Evolutionary conservation across 768 basidiomycete genomes (phyloP).

Genomic region (Hirschioporus abietinus): DNA sequence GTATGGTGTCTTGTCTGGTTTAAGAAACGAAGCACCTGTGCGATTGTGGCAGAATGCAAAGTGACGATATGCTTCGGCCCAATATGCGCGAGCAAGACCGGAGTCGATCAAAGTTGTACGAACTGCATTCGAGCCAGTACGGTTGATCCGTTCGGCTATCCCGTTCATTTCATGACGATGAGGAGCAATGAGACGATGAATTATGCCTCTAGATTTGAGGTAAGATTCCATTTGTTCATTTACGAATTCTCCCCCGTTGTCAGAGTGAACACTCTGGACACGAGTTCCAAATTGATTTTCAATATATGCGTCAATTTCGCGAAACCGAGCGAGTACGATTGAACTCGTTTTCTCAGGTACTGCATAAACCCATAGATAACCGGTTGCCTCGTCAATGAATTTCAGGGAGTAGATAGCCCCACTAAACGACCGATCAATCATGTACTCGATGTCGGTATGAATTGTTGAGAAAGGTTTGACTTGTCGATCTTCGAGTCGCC

Average conservation of each 20-base stretch:
- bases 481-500: background rate
- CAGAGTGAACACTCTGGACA: slow-evolving; percentile 14
- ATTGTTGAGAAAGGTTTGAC: background rate
- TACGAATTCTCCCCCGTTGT: slow-evolving; percentile 26
- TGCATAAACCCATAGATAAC: slow-evolving; percentile 3
- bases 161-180: slow-evolving; percentile 29
- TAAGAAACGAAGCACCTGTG: background rate
- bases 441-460: background rate
- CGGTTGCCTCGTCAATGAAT: background rate
- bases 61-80: slow-evolving; percentile 6
- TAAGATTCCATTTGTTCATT: slow-evolving; percentile 18
- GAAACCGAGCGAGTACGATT: background rate
- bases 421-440: background rate
- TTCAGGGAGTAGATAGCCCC: background rate
- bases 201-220: slow-evolving; percentile 19
- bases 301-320: background rate
- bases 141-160: slow-evolving; percentile 23
- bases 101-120: slow-evolving; percentile 20
- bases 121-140: slow-evolving; percentile 21
- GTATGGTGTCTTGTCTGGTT: slow-evolving; percentile 13
- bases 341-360: background rate
- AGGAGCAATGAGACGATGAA: slow-evolving; percentile 19
- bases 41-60: background rate
- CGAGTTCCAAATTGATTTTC: background rate
- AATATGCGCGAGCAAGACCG: slow-evolving; percentile 18